Base-by-base conservation (phyloP, 805 yeast genomes). In the Wickerhamomyces chambardii region DNA sequence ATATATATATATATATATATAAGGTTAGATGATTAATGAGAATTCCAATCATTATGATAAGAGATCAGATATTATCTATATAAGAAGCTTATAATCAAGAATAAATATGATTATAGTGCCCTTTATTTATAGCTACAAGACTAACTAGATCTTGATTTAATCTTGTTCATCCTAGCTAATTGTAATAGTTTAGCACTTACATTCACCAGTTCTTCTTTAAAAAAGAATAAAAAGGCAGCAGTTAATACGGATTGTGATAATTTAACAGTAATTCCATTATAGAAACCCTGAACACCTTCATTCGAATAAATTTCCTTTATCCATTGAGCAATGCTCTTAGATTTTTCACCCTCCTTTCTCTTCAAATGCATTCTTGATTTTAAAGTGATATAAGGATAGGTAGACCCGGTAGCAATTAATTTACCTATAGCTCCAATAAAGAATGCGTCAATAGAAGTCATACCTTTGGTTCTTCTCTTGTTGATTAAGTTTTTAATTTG, bases 321-420 rank as follows among this genome's bases (percentile, higher is more conserved):
- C 54, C 77, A 67, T 31, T 63, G 67, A 24, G 58, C 44, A 69
- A 75, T 69, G 2, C 73, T 42, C 9, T 40, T 44, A 21, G 45
- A 48, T 8, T 38, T 46, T 10, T 47, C 43, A 21, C 51, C 58
- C 29, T 44, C 49, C 37, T 56, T 54, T 44, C 66, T 65, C 50
- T 69, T 70, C 48, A 86, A 62, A 61, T 87, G 96, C 83, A 85
- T 78, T 54, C 96, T 79, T 6, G 95, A 68, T 60, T 90, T 84
- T 51, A 89, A 63, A 4, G 97, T 89, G 52, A 87, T 79, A 58
- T 86, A 85, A 4, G 97, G 97, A 57, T 89, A 89, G 0, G 97
- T 89, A 37, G 78, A 69, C 18, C 81, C 68, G 11, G 96, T 89
- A n/a, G 97, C 95, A 38, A 83, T 68, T 44, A 89, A 68, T 61